Conservation (phyloP, 805 yeast genomes). For the Priceomyces melissophilus region DNA sequence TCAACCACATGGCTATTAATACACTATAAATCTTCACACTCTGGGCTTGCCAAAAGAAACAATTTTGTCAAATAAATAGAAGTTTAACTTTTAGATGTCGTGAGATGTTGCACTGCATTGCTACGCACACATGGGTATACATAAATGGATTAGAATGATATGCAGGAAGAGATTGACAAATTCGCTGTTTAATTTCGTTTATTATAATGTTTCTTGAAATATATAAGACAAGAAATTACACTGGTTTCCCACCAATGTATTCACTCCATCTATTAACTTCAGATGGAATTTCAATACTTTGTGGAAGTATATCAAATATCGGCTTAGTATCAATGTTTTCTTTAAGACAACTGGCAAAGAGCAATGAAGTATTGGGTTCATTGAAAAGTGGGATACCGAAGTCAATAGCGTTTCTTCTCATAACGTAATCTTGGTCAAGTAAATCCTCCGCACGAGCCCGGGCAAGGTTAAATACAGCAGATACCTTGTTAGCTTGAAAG, state of each 20-base stretch:
- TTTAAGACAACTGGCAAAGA: constrained; percentile 81
- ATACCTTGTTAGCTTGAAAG: constrained; percentile 80
- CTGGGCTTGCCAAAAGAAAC: too few relatives aligned
- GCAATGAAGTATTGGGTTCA: constrained; percentile 88
- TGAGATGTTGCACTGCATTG: too few relatives aligned
- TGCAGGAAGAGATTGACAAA: too few relatives aligned
- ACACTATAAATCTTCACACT: too few relatives aligned
- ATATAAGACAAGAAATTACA: constrained; percentile 27
- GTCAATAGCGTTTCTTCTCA: constrained; percentile 99
- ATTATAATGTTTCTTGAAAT: not conserved
- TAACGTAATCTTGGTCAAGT: constrained; percentile 86
- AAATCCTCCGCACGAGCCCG: constrained; percentile 81
- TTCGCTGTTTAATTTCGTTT: not conserved
- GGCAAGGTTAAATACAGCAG: constrained; percentile 90
- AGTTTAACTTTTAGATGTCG: too few relatives aligned
- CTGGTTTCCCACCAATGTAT: constrained; percentile 91
- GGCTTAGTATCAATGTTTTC: constrained; percentile 59
- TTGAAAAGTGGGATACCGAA: constrained; percentile 94
- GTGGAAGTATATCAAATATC: constrained; percentile 41
- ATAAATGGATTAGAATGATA: too few relatives aligned
- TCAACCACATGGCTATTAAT: too few relatives aligned
- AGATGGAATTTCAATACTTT: constrained; percentile 57
- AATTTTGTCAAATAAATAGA: too few relatives aligned
- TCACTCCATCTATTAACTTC: constrained; percentile 98
- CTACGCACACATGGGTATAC: too few relatives aligned